Base-by-base conservation (phyloP, 2,329 filamentous ascomycete genomes). In the Colletotrichum tofieldiae region DNA sequence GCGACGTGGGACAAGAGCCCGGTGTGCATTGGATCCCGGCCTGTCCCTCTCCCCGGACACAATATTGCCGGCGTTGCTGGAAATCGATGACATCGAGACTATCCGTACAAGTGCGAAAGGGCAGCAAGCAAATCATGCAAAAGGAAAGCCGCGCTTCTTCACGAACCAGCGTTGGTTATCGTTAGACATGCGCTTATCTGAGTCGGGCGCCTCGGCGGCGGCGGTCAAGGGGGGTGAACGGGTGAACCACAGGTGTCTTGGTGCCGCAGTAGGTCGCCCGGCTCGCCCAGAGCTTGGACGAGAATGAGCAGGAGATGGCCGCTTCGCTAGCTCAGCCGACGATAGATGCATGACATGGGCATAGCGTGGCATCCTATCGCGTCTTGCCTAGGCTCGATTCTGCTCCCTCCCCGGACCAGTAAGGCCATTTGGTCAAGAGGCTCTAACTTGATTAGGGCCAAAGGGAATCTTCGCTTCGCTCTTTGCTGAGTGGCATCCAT, bases 311-410 rank as follows among this genome's bases (percentile, higher is more conserved):
- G 56, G 32, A 43, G 58, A 37, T 37, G 56, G 32, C 23, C 26
- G 9, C 47, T 2, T 63, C 56, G 20, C 49, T 55, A 63, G 65
- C 65, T 56, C 45, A n/a, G 56, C 39, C 49, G 60, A 58, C 51
- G 5, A 43, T n/a, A 55, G 29, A 47, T 41, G 65, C 49, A 51
- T n/a, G 47, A 47, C 35, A 60, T 45, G 43, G 54, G 23, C 26
- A 23, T 26, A 54, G 26, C 41, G 52, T n/a, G 26, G 26, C 39
- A 45, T 54, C 61, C 41, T 65, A 65, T 60, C 45, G 60, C 61
- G 41, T 59, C 58, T 45, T 32, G 39, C 66, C 14, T 32, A 6
- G 29, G 29, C 29, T 37, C 60, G 59, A 51, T 60, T 29, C 54
- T 60, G 8, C 26, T 18, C 26, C 26, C 23, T 56, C 55, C 62